phyloP scores from a whole-genome alignment of 371 early-diverging fungal species.

The Lichtheimia ramosa region DNA sequence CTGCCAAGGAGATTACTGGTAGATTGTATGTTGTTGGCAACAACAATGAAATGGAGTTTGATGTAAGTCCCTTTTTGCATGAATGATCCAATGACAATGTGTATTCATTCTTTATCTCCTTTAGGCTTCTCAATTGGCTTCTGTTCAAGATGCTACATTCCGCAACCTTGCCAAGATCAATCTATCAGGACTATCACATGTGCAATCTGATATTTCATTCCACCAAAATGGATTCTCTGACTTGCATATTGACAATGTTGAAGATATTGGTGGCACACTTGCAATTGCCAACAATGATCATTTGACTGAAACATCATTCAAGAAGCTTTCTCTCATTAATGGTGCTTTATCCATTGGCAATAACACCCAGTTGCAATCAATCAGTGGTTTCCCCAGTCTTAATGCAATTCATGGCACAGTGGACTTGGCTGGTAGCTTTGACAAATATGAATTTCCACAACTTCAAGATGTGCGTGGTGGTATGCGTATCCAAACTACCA shows the following conservation, averaged over 20 bases:
- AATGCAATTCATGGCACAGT: slow-evolving; percentile 50
- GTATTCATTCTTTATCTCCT: not conserved
- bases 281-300: slow-evolving; percentile 54
- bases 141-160: slow-evolving; percentile 37
- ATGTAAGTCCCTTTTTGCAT: slow-evolving; percentile 19
- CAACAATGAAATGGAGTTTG: slow-evolving; percentile 28
- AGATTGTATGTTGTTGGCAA: slow-evolving; percentile 46
- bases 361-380: slow-evolving; percentile 46
- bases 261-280: slow-evolving; percentile 50
- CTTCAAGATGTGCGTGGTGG: slow-evolving; percentile 55
- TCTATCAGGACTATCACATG: slow-evolving; percentile 32
- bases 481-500: slow-evolving; percentile 52
- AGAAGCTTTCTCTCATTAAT: slow-evolving; percentile 40
- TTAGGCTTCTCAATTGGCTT: slow-evolving; percentile 34
- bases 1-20: slow-evolving; percentile 37
- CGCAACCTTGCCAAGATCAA: slow-evolving; percentile 39
- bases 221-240: slow-evolving; percentile 50
- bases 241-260: slow-evolving; percentile 37
- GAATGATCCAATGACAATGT: not conserved
- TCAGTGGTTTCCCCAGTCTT: slow-evolving; percentile 52
- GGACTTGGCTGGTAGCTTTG: slow-evolving; percentile 54
- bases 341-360: slow-evolving; percentile 63
- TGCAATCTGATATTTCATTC: slow-evolving; percentile 47
- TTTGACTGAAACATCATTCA: slow-evolving; percentile 49
- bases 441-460: slow-evolving; percentile 38